Evolutionary conservation across 2,329 filamentous ascomycete species (phyloP).

Genomic region (Ascochyta viciae-villosae): DNA sequence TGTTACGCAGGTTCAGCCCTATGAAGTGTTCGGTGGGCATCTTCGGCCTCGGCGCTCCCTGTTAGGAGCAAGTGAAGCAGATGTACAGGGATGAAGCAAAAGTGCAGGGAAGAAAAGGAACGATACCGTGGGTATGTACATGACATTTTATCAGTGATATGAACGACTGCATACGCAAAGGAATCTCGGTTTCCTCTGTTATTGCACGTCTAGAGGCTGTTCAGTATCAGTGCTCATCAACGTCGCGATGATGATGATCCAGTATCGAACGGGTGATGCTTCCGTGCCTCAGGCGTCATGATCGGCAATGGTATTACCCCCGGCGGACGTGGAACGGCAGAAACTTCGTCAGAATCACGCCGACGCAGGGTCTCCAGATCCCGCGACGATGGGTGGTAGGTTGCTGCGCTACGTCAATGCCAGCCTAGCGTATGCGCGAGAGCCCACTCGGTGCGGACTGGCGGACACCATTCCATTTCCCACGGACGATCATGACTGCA

Average conservation of each 20-base stretch:
- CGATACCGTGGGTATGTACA: neutral
- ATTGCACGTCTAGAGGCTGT: neutral
- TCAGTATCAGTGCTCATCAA: neutral
- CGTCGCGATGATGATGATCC: conserved; percentile 10
- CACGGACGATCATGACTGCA: conserved; percentile 33
- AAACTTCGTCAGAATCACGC: conserved; percentile 32
- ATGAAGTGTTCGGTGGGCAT: conserved; percentile 3
- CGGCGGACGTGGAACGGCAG: conserved; percentile 27
- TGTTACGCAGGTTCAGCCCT: conserved; percentile 14
- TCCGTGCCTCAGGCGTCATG: conserved; percentile 41
- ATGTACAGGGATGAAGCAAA: neutral
- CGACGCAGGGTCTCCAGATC: conserved; percentile 35
- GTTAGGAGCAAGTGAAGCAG: neutral
- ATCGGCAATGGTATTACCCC: conserved; percentile 29
- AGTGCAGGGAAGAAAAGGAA: too few species aligned
- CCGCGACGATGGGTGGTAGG: conserved; percentile 26
- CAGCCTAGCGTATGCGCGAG: conserved; percentile 17
- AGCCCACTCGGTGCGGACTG: conserved; percentile 17
- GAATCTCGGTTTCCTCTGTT: neutral
- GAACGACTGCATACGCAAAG: neutral
- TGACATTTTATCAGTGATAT: too few species aligned
- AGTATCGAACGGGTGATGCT: conserved; percentile 13
- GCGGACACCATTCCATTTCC: conserved; percentile 24
- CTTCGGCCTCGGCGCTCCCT: conserved; percentile 1
- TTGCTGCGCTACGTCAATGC: conserved; percentile 23